Conservation (phyloP, 805 yeast species). For the Metschnikowia amazonensis region DNA sequence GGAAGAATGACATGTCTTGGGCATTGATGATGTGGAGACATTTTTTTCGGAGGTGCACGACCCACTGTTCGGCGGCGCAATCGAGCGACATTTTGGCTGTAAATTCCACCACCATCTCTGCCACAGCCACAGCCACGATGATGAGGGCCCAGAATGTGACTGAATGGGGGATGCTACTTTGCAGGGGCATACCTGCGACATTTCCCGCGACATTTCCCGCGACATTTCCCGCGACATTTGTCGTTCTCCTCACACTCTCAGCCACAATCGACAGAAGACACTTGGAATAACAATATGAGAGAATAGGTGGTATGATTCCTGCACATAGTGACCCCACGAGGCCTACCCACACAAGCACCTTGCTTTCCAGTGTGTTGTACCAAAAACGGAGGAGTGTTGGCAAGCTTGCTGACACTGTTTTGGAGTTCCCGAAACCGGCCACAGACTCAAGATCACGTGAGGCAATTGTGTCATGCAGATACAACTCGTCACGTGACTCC, state of each 20-base stretch:
- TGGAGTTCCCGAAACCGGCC: conserved; percentile 3
- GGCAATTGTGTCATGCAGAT: background rate
- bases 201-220: background rate
- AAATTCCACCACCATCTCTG: conserved; percentile 59
- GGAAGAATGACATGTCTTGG: conserved; percentile 56
- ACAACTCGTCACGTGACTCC: background rate
- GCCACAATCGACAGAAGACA: conserved; percentile 52
- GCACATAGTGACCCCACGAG: conserved; percentile 48
- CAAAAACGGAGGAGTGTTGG: conserved; percentile 26
- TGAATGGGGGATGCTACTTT: background rate
- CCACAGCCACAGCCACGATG: conserved; percentile 57
- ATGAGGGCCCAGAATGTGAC: conserved; percentile 57
- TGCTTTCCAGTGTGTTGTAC: conserved; percentile 18
- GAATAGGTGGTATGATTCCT: conserved; percentile 69
- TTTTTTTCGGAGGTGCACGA: conserved; percentile 46
- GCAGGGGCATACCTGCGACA: too few relatives aligned
- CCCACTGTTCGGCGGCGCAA: conserved; percentile 66
- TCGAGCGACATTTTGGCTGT: conserved; percentile 48
- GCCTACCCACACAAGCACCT: conserved; percentile 44
- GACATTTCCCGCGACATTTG: too few relatives aligned
- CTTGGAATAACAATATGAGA: conserved; percentile 73
- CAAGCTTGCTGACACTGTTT: conserved; percentile 20
- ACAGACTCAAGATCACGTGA: background rate
- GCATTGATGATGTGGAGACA: conserved; percentile 47
- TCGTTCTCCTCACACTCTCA: conserved; percentile 11